A percentile compares a stretch with the other conserved stretches of the same genome.
Evolutionary conservation across 2,329 filamentous ascomycete species (phyloP).

Genomic region (Ophiosphaerella narmari): DNA sequence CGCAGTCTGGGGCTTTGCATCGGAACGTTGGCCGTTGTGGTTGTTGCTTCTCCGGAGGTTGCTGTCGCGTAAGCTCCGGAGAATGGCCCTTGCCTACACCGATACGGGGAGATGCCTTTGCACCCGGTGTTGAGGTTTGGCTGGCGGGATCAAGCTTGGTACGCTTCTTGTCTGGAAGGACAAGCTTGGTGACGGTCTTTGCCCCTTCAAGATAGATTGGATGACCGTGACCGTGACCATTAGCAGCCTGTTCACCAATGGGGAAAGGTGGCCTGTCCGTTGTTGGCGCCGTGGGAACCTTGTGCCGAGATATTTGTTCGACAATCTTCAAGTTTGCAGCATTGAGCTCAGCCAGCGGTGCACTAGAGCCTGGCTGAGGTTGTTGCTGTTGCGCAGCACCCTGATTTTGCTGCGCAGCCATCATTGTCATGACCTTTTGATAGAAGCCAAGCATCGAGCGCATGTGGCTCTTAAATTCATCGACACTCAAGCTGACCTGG

Average conservation of each 20-base stretch:
- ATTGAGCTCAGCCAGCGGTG: conserved; percentile 39
- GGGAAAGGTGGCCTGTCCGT: conserved; percentile 59
- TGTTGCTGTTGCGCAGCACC: conserved; percentile 20
- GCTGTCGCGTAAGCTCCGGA: conserved; percentile 54
- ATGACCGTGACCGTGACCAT: conserved; percentile 62
- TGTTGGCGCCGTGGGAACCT: conserved; percentile 55
- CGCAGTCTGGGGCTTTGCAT: conserved; percentile 59
- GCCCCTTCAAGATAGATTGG: conserved; percentile 59
- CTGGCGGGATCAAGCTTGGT: conserved; percentile 54
- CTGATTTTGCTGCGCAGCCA: conserved; percentile 27
- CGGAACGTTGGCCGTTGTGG: conserved; percentile 55
- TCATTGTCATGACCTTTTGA: conserved; percentile 30
- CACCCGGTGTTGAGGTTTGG: conserved; percentile 48
- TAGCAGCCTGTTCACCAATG: conserved; percentile 57
- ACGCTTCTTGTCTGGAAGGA: conserved; percentile 62
- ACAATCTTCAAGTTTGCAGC: conserved; percentile 45
- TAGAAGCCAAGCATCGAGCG: conserved; percentile 34
- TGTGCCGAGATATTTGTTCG: conserved; percentile 55
- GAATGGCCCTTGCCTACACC: conserved; percentile 43
- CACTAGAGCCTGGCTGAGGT: conserved; percentile 19
- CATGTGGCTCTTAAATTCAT: conserved; percentile 33
- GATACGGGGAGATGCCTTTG: conserved; percentile 48
- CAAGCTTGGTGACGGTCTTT: conserved; percentile 60
- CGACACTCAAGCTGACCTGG: conserved; percentile 32
- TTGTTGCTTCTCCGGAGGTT: conserved; percentile 49